Evolutionary conservation across 805 yeast genomes (phyloP).

Genomic region (Suhomyces sp.): DNA sequence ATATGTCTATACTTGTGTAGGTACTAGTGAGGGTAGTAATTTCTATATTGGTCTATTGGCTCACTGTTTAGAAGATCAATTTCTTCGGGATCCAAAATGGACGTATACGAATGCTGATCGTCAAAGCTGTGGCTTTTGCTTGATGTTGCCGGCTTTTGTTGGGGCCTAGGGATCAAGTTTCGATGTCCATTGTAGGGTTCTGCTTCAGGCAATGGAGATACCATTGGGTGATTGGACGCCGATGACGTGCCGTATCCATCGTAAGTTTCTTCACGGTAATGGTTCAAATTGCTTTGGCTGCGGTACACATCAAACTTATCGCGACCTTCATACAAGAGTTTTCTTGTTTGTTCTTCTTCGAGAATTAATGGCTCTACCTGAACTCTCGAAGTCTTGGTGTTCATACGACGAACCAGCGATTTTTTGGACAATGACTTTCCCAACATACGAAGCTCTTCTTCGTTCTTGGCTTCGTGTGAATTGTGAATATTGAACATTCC

Average conservation of each 20-base stretch:
- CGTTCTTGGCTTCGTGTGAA: slow-evolving; percentile 14
- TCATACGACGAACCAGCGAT: slow-evolving; percentile 26
- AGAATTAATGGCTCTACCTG: not conserved
- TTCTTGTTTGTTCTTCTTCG: slow-evolving; percentile 19
- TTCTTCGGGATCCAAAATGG: slow-evolving; percentile 24
- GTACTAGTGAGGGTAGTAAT: not conserved
- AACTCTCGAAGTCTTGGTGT: not conserved
- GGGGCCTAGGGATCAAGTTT: not conserved
- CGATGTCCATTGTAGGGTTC: not conserved
- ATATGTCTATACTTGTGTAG: too few species aligned
- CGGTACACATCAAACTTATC: not conserved
- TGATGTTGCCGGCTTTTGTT: not conserved
- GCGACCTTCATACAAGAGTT: slow-evolving; percentile 18
- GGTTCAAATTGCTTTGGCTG: slow-evolving; percentile 5
- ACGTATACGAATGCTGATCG: slow-evolving; percentile 2
- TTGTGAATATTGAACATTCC: slow-evolving; percentile 3
- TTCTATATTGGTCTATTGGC: slow-evolving; percentile 7
- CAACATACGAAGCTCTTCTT: slow-evolving; percentile 31
- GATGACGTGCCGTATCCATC: slow-evolving; percentile 21
- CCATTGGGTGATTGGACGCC: not conserved
- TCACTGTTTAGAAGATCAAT: slow-evolving; percentile 17
- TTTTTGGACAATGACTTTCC: slow-evolving; percentile 36
- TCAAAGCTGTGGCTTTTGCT: not conserved
- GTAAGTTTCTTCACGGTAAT: slow-evolving; percentile 25
- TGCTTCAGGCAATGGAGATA: not conserved